Conservation (phyloP, 345 rosid species). For the Bruguiera gymnorhiza region DNA sequence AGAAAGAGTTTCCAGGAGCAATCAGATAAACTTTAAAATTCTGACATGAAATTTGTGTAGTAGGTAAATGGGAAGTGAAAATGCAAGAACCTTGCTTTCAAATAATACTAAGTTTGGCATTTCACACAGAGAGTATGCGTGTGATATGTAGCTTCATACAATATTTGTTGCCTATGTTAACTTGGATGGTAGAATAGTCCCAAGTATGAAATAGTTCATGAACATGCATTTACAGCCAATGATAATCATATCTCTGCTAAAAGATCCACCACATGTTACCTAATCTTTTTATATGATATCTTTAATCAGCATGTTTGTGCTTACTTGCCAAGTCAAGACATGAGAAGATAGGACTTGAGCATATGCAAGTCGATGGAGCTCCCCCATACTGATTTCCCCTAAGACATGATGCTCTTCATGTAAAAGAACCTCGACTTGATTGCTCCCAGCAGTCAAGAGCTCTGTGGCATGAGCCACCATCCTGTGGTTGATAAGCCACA, state of each 20-base stretch:
- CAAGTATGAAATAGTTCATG: neutral
- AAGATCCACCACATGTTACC: neutral
- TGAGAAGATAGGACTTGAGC: constrained; percentile 95
- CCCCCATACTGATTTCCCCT: constrained; percentile 81
- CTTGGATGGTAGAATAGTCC: neutral
- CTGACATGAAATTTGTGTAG: too few species aligned
- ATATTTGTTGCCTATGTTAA: neutral
- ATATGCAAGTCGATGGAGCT: constrained; percentile 85
- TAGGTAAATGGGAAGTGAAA: too few species aligned
- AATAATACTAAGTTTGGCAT: neutral
- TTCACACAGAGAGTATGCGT: neutral
- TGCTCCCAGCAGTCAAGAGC: constrained; percentile 72
- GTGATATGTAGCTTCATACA: neutral
- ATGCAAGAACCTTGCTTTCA: neutral
- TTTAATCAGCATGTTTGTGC: constrained; percentile 24
- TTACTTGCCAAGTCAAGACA: constrained; percentile 93
- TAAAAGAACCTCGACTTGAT: constrained; percentile 69
- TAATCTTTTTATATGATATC: constrained; percentile 1
- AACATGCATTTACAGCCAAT: neutral
- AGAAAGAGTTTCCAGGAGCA: too few species aligned
- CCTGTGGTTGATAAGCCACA: constrained; percentile 46
- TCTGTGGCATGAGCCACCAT: constrained; percentile 92
- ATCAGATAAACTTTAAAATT: too few species aligned
- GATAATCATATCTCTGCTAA: neutral
- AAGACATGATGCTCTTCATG: constrained; percentile 65